Percentiles rank a stretch among this genome's conserved stretches.
phyloP scores from a whole-genome alignment of 176 grass and related monocot species.

The Calamus simplicifolius region DNA sequence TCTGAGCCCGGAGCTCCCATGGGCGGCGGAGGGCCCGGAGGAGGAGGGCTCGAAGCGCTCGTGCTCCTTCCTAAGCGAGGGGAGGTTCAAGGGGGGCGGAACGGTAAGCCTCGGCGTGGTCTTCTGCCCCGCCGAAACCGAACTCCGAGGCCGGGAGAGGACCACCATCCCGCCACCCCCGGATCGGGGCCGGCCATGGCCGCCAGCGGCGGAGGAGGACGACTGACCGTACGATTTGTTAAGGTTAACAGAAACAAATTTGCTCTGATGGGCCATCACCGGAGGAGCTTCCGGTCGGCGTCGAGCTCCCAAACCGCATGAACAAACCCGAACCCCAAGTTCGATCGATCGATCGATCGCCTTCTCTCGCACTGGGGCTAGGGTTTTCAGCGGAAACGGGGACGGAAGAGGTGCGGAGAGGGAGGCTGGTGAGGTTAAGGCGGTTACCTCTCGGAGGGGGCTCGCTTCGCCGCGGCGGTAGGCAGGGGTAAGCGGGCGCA shows the following conservation, averaged over 20 bases:
- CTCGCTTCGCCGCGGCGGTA: no score
- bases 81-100: slow-evolving; percentile 88
- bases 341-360: no score
- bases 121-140: slow-evolving; percentile 27
- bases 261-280: slow-evolving; percentile 75
- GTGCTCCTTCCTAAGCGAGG: slow-evolving; percentile 88
- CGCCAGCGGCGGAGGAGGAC: slow-evolving; percentile 21
- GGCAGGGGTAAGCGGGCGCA: no score
- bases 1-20: slow-evolving; percentile 23
- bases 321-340: no score
- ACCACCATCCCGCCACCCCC: slow-evolving; percentile 57
- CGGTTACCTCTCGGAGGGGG: no score
- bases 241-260: slow-evolving; percentile 78
- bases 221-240: slow-evolving; percentile 73
- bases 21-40: slow-evolving; percentile 22
- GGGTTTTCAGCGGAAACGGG: no score
- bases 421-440: no score
- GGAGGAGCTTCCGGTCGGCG: not conserved
- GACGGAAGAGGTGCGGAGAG: no score
- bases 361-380: no score
- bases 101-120: slow-evolving; percentile 74
- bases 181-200: slow-evolving; percentile 32
- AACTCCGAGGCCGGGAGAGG: slow-evolving; percentile 64
- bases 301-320: no score
- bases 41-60: slow-evolving; percentile 68